phyloP scores from a whole-genome alignment of 495 filamentous ascomycete species.

The Poronia punctata region DNA sequence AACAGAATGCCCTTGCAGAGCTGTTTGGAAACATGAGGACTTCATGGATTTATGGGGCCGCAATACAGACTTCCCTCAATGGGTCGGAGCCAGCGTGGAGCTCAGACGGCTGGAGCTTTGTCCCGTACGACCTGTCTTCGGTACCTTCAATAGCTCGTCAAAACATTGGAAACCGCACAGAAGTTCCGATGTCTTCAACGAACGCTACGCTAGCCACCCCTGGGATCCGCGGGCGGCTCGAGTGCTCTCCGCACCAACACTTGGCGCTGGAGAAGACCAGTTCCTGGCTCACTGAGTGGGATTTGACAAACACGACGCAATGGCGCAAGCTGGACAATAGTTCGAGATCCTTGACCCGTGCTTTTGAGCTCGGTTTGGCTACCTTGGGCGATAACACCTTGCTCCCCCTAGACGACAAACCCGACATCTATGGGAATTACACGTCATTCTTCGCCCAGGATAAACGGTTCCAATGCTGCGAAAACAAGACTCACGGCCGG shows the following conservation, averaged over 20 bases:
- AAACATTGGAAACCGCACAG: too few relatives aligned
- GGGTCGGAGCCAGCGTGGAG: constrained; percentile 30
- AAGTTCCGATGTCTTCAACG: too few relatives aligned
- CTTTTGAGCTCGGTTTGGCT: too few relatives aligned
- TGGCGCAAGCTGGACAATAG: neutral
- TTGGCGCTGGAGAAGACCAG: constrained; percentile 16
- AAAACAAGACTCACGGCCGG: too few relatives aligned
- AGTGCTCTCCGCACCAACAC: constrained; percentile 19
- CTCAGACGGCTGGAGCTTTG: constrained; percentile 32
- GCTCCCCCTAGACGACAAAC: too few relatives aligned
- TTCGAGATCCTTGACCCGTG: too few relatives aligned
- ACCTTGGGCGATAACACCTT: too few relatives aligned
- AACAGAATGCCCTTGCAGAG: too few relatives aligned
- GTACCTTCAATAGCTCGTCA: constrained; percentile 3
- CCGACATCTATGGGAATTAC: too few relatives aligned
- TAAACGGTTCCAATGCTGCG: too few relatives aligned
- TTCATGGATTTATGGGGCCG: constrained; percentile 27
- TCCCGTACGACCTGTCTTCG: constrained; percentile 15
- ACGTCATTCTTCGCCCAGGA: too few relatives aligned
- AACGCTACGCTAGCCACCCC: constrained; percentile 25
- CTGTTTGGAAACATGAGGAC: constrained; percentile 9
- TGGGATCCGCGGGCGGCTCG: constrained; percentile 24
- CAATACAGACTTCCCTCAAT: constrained; percentile 24
- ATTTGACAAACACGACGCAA: constrained; percentile 6
- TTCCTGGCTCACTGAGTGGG: constrained; percentile 18